A percentile compares a stretch with the other conserved stretches of the same genome.
Evolutionary conservation across 2,329 filamentous ascomycete genomes (phyloP).

Genomic region (Ophiostoma sp.): DNA sequence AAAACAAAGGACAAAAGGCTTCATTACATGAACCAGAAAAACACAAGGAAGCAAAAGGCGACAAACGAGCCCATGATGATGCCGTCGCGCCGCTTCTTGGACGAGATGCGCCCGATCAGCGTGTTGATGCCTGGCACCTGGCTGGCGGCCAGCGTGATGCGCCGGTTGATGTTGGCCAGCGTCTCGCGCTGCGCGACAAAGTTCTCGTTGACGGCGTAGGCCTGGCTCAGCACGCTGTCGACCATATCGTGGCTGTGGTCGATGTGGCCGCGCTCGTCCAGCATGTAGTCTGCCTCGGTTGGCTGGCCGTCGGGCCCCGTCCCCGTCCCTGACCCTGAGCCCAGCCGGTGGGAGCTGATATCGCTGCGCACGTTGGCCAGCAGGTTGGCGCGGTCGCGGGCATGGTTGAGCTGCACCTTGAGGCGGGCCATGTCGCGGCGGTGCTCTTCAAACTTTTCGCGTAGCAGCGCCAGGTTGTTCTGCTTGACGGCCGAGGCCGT

Average conservation of each 20-base stretch:
- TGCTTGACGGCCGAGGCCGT: conserved; percentile 93
- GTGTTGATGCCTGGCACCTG: conserved; percentile 91
- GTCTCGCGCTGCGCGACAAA: conserved; percentile 85
- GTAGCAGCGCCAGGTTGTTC: conserved; percentile 86
- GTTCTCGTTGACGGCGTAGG: conserved; percentile 92
- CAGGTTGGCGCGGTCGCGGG: conserved; percentile 82
- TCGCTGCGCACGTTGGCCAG: conserved; percentile 86
- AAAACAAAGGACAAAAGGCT: conserved; percentile 12
- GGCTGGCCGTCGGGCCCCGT: conserved; percentile 65
- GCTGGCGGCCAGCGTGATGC: conserved; percentile 83
- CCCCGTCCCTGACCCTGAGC: conserved; percentile 67
- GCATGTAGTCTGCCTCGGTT: conserved; percentile 94
- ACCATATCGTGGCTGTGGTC: conserved; percentile 87
- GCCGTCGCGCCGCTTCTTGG: conserved; percentile 90
- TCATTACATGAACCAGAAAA: conserved; percentile 74
- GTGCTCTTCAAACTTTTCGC: conserved; percentile 84
- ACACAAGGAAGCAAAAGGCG: conserved; percentile 81
- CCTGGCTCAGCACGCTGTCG: conserved; percentile 87
- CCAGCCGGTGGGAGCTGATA: conserved; percentile 81
- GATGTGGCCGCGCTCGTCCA: conserved; percentile 77
- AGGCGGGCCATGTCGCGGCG: conserved; percentile 74
- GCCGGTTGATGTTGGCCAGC: conserved; percentile 77
- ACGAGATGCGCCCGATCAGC: conserved; percentile 85
- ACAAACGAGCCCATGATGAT: conserved; percentile 90
- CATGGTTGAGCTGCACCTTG: conserved; percentile 65